Base-by-base conservation (phyloP, 345 rosid species). In the Euclidium syriacum region DNA sequence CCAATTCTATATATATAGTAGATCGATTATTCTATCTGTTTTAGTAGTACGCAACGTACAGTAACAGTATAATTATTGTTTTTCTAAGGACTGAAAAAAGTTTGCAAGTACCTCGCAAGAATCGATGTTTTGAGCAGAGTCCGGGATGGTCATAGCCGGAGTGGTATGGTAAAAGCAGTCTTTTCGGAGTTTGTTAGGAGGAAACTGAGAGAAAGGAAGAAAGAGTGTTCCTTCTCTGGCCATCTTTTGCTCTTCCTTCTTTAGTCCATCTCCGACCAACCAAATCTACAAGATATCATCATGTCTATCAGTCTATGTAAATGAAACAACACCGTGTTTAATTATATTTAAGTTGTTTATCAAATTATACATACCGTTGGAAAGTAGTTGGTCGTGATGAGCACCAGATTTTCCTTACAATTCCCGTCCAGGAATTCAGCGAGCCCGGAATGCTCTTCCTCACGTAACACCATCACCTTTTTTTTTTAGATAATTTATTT, bases 171-270 rank as follows among this genome's bases (percentile, higher is more conserved):
- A 86, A 50, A 58, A 51, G 72, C 91, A 86, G 62, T 86, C 81
- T 5, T 65, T 72, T 7, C 89, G 69, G 14, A 53, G 0, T 65
- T 77, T 53, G 23, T 53, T 73, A 0, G 78, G 84, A 35, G 94
- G 87, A 41, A 86, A 78, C 3, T 78, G 89, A 1, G 94, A 78
- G 72, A 83, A 78, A 2, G 96, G 95, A 55, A 89, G 75, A 60
- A 84, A 86, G 0, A 68, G 4, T 5, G 95, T 79, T 63, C 89
- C 86, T 63, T 69, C 46, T 39, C 48, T 39, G 10, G 95, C 95
- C 65, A 77, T 74, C 56, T 32, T 56, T 19, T 86, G 91, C 10
- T 86, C 85, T 34, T 78, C 71, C 42, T 69, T 67, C 4, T 43
- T 75, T 50, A 84, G 29, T 15, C 76, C 82, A 34, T 77, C 83